These are phyloP conservation scores for Arabis alpina DNA, from an alignment of 345 rosid species.

Conservation along the genomic window DNA sequence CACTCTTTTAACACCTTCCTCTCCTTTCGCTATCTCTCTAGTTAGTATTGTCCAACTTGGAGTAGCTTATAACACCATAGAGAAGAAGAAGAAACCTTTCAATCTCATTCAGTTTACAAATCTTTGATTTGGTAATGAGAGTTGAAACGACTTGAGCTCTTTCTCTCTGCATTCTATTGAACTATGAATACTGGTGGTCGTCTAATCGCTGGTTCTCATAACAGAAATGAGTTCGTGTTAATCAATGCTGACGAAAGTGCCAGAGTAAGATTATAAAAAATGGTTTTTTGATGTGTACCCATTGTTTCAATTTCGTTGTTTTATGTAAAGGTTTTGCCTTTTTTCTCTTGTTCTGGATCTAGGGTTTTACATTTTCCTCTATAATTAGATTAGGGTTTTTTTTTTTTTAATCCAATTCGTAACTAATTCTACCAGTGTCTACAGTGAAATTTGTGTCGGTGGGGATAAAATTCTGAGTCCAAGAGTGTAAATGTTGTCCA, in stretches of 20 bases:
- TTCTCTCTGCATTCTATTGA: no score
- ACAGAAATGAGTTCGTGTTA: constrained; percentile 83
- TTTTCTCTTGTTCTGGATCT: constrained; percentile 32
- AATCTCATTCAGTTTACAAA: no score
- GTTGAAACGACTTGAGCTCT: no score
- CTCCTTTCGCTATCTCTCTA: no score
- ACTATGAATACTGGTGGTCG: constrained; percentile 74
- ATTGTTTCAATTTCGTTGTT: constrained; percentile 3
- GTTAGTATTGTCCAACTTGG: no score
- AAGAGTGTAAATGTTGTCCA: neutral
- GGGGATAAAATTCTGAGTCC: constrained; percentile 5
- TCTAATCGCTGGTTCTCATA: constrained; percentile 92
- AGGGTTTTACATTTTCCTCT: constrained; percentile 17
- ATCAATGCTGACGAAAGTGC: constrained; percentile 80
- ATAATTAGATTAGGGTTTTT: constrained; percentile 11
- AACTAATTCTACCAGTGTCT: neutral
- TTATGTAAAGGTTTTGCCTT: constrained; percentile 29
- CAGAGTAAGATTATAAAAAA: constrained; percentile 76
- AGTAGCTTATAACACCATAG: no score
- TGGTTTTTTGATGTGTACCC: constrained; percentile 12
- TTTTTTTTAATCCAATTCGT: neutral
- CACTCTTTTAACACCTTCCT: no score
- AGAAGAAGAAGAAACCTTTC: no score
- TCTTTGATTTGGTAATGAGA: no score
- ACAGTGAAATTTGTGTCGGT: constrained; percentile 40